Conservation (phyloP, 257 asterid species). For the Solanum pennellii region DNA sequence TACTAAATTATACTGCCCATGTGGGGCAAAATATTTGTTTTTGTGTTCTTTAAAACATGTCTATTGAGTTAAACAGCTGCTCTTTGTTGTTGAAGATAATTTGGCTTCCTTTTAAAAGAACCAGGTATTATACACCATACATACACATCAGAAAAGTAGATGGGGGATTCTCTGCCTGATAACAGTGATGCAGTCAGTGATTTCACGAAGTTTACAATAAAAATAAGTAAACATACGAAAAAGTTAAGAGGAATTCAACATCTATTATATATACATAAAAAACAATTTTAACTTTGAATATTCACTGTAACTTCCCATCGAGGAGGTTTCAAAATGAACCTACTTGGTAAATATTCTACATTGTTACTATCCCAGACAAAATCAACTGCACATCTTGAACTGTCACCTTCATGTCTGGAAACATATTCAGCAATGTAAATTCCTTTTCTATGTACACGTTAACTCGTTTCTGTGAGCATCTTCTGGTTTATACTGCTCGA, state of each 20-base stretch:
- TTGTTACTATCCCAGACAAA: background rate
- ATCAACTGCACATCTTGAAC: background rate
- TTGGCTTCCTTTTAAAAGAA: too few relatives aligned
- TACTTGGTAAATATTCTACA: background rate
- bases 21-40: background rate
- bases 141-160: background rate
- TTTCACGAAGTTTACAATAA: background rate
- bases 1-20: background rate
- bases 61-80: background rate
- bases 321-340: background rate
- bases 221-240: background rate
- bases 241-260: background rate
- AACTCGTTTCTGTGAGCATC: background rate
- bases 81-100: too few relatives aligned
- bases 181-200: background rate
- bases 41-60: background rate
- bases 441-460: background rate
- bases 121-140: background rate
- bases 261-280: background rate
- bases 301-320: background rate
- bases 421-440: background rate
- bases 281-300: background rate
- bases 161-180: background rate
- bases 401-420: background rate
- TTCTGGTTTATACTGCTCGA: background rate